phyloP scores from a whole-genome alignment of 352 stramenopile genomes.

The Globisporangium irregulare region DNA sequence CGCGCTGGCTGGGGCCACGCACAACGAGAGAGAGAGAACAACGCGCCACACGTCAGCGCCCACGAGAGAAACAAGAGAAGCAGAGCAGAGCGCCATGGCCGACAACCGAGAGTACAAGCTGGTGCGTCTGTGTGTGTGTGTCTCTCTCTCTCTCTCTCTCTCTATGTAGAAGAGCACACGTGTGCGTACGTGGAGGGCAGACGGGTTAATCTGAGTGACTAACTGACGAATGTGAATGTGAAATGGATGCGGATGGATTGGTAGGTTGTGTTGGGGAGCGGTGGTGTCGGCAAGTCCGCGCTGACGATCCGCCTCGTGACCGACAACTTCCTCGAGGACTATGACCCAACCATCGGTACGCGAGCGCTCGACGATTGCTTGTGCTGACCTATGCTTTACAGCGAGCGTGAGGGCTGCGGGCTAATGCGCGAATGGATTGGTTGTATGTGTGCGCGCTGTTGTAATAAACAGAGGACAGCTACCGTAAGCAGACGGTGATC shows the following conservation, averaged over 20 bases:
- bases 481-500: conserved; percentile 88
- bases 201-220: neutral
- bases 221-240: neutral
- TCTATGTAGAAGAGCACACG: no score
- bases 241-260: no score
- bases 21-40: neutral
- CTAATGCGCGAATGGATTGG: neutral
- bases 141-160: no score
- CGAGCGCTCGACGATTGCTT: neutral
- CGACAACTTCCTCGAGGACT: conserved; percentile 92
- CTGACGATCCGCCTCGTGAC: conserved; percentile 92
- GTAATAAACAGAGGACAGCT: conserved; percentile 75
- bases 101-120: conserved; percentile 86
- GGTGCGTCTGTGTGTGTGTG: conserved; percentile 28
- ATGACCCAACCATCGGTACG: conserved; percentile 89
- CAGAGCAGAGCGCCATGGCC: conserved; percentile 26
- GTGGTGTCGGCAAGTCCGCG: conserved; percentile 90
- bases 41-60: neutral
- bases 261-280: conserved; percentile 86
- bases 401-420: neutral
- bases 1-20: neutral
- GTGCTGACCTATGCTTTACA: neutral
- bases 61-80: neutral
- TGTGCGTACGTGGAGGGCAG: neutral
- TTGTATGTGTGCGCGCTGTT: neutral